Percentiles rank a stretch among this genome's conserved stretches.
Conservation (phyloP, 441 rosid species). For the Lepidium campestre region DNA sequence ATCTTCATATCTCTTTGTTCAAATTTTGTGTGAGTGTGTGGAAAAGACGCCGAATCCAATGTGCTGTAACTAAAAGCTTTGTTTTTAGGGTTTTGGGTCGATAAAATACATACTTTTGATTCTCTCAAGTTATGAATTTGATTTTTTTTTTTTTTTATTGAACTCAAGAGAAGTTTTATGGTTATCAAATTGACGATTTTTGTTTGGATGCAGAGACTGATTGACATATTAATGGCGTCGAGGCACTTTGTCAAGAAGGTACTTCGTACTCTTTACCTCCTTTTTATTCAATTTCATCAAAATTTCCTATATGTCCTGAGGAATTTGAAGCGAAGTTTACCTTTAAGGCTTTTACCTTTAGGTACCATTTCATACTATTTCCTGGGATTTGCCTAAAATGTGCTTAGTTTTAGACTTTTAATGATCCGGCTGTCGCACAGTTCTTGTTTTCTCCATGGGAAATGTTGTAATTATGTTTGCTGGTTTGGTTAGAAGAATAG, state of each 20-base stretch:
- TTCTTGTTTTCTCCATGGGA: neutral
- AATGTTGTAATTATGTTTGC: neutral
- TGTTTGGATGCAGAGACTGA: slow-evolving; percentile 25
- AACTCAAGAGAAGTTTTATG: neutral
- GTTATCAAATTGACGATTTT: neutral
- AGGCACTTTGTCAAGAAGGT: slow-evolving; percentile 48
- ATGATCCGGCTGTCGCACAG: neutral
- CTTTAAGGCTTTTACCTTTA: neutral
- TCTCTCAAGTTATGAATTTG: neutral
- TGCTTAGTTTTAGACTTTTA: neutral
- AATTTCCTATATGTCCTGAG: neutral
- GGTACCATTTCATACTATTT: neutral
- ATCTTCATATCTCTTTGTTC: neutral
- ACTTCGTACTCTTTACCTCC: neutral
- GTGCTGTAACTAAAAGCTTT: neutral
- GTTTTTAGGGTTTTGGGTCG: neutral
- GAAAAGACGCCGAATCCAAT: neutral
- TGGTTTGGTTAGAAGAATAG: neutral
- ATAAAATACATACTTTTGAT: neutral
- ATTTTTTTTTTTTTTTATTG: neutral
- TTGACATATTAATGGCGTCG: slow-evolving; percentile 57
- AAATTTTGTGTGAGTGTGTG: neutral
- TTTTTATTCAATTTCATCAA: neutral
- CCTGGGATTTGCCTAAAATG: neutral
- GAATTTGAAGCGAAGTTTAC: neutral